A percentile compares a stretch with the other conserved stretches of the same genome.
phyloP scores from a whole-genome alignment of 2,329 filamentous ascomycete species.

The Sporothrix euskadiensis region DNA sequence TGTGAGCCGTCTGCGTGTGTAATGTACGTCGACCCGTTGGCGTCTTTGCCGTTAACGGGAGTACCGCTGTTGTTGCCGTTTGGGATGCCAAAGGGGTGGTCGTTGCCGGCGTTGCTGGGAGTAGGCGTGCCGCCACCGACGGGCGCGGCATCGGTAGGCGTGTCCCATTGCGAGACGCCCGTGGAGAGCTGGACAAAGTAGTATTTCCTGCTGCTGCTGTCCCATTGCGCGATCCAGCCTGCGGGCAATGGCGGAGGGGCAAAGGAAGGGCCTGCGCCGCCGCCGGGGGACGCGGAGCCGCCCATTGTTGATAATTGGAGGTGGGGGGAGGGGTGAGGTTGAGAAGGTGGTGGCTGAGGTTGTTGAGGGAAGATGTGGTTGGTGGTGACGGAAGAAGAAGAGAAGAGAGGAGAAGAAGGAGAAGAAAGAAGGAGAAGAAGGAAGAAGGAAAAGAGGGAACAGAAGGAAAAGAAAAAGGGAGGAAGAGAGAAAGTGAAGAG shows the following conservation, averaged over 20 bases:
- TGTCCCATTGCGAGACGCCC: slow-evolving; percentile 73
- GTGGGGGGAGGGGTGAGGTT: background rate
- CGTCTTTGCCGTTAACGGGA: slow-evolving; percentile 27
- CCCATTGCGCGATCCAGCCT: slow-evolving; percentile 72
- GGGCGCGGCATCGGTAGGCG: slow-evolving; percentile 64
- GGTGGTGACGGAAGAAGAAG: background rate
- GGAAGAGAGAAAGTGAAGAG: background rate
- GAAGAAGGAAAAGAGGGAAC: background rate
- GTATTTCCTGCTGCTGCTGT: slow-evolving; percentile 63
- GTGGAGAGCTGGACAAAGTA: slow-evolving; percentile 73
- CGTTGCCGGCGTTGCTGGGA: slow-evolving; percentile 51
- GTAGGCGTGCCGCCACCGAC: slow-evolving; percentile 57
- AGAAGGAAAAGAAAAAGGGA: background rate
- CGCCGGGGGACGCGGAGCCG: slow-evolving; percentile 58
- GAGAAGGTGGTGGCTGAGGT: background rate
- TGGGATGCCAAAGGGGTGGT: slow-evolving; percentile 64
- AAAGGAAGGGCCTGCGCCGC: slow-evolving; percentile 60
- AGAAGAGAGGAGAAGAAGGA: too few species aligned
- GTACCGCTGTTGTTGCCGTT: slow-evolving; percentile 11
- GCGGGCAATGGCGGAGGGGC: slow-evolving; percentile 61
- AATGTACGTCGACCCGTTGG: slow-evolving; percentile 51
- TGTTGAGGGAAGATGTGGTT: background rate
- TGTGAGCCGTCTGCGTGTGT: slow-evolving; percentile 64
- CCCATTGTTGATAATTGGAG: slow-evolving; percentile 46
- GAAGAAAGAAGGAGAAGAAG: background rate